Percentiles rank a stretch among this genome's conserved stretches.
These are phyloP conservation scores for Fusarium brachygibbosum DNA, from an alignment of 2,329 filamentous ascomycete genomes.

Conservation along the genomic window DNA sequence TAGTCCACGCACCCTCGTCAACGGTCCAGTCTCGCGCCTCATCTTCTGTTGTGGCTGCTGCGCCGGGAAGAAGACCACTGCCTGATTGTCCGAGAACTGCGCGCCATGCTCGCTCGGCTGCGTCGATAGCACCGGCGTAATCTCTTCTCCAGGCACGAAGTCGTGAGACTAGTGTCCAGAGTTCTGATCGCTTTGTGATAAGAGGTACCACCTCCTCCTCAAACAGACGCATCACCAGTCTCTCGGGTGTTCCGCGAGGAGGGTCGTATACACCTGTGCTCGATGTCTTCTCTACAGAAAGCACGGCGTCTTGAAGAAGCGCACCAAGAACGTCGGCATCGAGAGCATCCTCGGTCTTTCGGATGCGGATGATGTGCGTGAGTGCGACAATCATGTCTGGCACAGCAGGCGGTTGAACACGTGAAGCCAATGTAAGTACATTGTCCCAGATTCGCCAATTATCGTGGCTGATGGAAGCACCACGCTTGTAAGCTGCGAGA, in stretches of 20 bases:
- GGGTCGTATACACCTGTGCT: conserved; percentile 51
- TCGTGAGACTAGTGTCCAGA: conserved; percentile 82
- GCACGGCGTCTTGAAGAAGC: conserved; percentile 78
- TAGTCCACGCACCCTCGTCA: conserved; percentile 75
- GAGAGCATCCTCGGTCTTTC: conserved; percentile 81
- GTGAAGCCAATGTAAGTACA: conserved; percentile 86
- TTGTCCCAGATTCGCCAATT: conserved; percentile 98
- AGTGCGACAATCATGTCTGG: conserved; percentile 82
- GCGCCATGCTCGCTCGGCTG: conserved; percentile 91
- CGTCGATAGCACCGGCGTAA: conserved; percentile 79
- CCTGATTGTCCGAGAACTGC: conserved; percentile 70
- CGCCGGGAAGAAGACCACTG: conserved; percentile 61
- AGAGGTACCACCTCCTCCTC: conserved; percentile 83
- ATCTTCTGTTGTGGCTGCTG: conserved; percentile 51
- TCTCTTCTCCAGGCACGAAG: conserved; percentile 81
- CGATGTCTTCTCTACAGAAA: conserved; percentile 56
- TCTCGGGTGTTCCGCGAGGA: conserved; percentile 70
- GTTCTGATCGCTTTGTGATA: conserved; percentile 81
- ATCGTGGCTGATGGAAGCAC: conserved; percentile 83
- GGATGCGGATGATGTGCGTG: conserved; percentile 80
- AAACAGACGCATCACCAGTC: conserved; percentile 77
- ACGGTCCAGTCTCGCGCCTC: conserved; percentile 59
- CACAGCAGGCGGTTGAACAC: conserved; percentile 80
- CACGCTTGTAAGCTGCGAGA: conserved; percentile 87
- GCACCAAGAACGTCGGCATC: conserved; percentile 80